Base-by-base conservation (phyloP, 371 early-diverging fungal species). In the Parasitella parasitica region DNA sequence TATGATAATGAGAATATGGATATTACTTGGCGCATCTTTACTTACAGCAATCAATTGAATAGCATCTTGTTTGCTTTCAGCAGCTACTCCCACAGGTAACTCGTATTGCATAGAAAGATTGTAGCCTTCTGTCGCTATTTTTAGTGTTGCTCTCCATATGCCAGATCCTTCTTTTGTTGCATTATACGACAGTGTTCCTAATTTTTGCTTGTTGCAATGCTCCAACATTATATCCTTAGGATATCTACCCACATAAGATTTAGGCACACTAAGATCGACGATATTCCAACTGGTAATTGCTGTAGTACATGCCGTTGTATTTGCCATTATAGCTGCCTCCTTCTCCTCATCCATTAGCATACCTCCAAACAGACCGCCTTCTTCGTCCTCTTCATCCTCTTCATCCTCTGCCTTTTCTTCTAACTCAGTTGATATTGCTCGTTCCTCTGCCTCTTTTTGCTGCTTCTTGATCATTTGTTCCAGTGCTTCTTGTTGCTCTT, bases 1-100 rank as follows among this genome's bases (percentile, higher is more conserved):
- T 2, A 24, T 13, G 11, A 3, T 22, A 11, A 43, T 11, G 12
- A 4, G 24, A 11, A 22, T n/a, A n/a, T n/a, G n/a, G n/a, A n/a
- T n/a, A n/a, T n/a, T n/a, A n/a, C n/a, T n/a, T n/a, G n/a, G n/a
- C n/a, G n/a, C n/a, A 22, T 12, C 6, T 20, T 4, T 6, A 46
- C 46, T 46, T 1, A 84, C 81, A 6, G 91, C 78, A 6, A 79
- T 83, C 46, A 83, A 82, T 35, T 87, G 80, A 41, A 87, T 85
- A 0, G 90, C 89, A 52, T 83, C 86, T 37, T 58, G 57, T 3
- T 58, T 16, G 8, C 16, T 61, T 7, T 50, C 2, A 3, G 69
- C 27, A 13, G 58, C 69, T 4, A 61, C 0, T 0, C 36, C 50
- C 15, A 51, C 37, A 8, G 70, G 69, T 12, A 67, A 18, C 12